A percentile compares a stretch with the other conserved stretches of the same genome.
These are phyloP conservation scores for Anastatica hierochuntica DNA, from an alignment of 345 rosid genomes.

Conservation along the genomic window DNA sequence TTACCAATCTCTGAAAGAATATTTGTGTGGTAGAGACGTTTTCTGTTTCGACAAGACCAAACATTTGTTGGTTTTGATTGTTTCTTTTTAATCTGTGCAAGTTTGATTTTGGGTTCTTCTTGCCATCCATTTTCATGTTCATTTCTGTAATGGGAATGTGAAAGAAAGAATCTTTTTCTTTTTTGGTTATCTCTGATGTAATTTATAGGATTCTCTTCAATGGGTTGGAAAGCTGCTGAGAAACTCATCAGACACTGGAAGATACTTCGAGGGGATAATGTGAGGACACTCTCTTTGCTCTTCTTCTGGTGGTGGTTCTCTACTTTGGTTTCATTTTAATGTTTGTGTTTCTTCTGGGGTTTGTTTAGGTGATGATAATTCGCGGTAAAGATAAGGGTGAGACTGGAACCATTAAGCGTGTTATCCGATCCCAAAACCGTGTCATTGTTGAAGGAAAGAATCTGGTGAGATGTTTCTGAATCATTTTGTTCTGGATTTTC, in stretches of 20 bases:
- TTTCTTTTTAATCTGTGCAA: too few relatives aligned
- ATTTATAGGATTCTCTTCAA: slow-evolving; percentile 13
- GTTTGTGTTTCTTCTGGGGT: not conserved
- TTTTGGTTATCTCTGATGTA: not conserved
- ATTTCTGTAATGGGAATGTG: not conserved
- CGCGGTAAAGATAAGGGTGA: slow-evolving; percentile 91
- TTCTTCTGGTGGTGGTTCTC: not conserved
- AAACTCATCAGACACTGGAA: slow-evolving; percentile 96
- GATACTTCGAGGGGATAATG: slow-evolving; percentile 87
- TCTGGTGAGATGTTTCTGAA: slow-evolving; percentile 37
- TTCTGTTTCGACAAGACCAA: too few relatives aligned
- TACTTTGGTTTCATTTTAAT: not conserved
- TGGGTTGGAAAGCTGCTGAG: slow-evolving; percentile 99
- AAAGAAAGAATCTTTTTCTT: not conserved
- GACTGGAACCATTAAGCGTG: slow-evolving; percentile 63
- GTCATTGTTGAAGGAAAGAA: slow-evolving; percentile 85
- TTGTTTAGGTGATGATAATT: slow-evolving; percentile 59
- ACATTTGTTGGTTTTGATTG: too few relatives aligned
- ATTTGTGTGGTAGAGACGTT: too few relatives aligned
- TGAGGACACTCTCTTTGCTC: slow-evolving; percentile 25
- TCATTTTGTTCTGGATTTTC: not conserved
- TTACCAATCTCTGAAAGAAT: too few relatives aligned
- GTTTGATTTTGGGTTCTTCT: too few relatives aligned
- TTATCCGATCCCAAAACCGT: slow-evolving; percentile 78
- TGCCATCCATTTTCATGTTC: too few relatives aligned